Base-by-base conservation (phyloP, 768 basidiomycete genomes). In the Tulasnella sp. region DNA sequence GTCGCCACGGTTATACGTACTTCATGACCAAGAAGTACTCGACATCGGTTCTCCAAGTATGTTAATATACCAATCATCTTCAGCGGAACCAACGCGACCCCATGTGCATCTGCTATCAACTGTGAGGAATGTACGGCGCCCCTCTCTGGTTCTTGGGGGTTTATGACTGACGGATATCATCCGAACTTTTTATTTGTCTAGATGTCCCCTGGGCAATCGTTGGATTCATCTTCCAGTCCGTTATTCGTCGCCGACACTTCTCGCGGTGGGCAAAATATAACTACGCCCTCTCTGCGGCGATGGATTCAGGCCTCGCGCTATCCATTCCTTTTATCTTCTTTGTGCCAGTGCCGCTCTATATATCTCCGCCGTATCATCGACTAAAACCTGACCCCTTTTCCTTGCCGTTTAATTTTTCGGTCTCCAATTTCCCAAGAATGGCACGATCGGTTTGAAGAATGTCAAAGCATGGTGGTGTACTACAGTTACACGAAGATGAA, bases 231-330 rank as follows among this genome's bases (percentile, higher is more conserved):
- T 62, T 62, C 56, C 58, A 62, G 55, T 62, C 50, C 56, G 58
- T 62, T 17, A 50, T 62, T 29, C 61, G 61, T n/a, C 56, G 61
- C 9, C 42, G 56, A 27, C 45, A 47, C 26, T 62, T 62, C 47
- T 29, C 30, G 19, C 58, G 61, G 61, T 62, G 56, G 67, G 62
- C 61, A 49, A 61, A 61, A 26, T 61, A 59, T 51, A 64, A 64
- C 38, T 58, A 84, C 63, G 80, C 85, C 19, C 69, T 86, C n/a
- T 86, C 84, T 7, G 82, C 84, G 11, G 85, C 82, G 3, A 66
- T 87, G 64, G 85, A 86, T 64, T 77, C 84, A 13, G 84, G 86
- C 17, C 72, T 84, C 10, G 83, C 83, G 0, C 64, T 85, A 15
- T 70, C 77, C 19, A 69, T 76, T 2, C 70, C 85, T 24, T 23